Evolutionary conservation across 768 basidiomycete genomes (phyloP).

Genomic region (Leccinum arenicola): DNA sequence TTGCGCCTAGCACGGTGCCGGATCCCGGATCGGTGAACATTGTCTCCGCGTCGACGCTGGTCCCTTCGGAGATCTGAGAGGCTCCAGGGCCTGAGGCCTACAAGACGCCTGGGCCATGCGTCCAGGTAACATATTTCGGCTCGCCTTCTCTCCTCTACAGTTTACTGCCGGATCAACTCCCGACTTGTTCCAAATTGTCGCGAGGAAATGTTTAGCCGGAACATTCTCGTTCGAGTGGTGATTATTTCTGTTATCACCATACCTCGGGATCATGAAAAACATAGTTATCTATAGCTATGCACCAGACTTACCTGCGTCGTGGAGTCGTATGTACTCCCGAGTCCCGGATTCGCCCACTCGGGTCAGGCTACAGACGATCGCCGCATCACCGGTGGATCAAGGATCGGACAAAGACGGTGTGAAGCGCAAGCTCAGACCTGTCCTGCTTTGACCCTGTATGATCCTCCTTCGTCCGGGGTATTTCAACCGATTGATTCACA

Average conservation of each 20-base stretch:
- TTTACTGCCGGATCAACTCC: neutral
- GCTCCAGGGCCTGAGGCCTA: no score
- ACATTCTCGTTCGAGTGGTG: neutral
- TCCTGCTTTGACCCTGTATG: neutral
- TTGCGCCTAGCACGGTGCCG: neutral
- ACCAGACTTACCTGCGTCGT: neutral
- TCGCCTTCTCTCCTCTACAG: neutral
- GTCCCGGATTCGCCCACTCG: neutral
- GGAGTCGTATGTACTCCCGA: neutral
- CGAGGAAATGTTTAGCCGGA: neutral
- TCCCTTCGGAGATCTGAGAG: neutral
- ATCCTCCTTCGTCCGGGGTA: neutral
- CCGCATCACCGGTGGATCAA: neutral
- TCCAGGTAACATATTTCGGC: neutral
- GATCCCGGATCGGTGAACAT: neutral
- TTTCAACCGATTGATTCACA: neutral
- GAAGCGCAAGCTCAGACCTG: neutral
- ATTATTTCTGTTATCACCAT: neutral
- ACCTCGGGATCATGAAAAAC: neutral
- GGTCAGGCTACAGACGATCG: neutral
- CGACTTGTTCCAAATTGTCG: neutral
- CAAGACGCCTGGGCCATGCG: neutral
- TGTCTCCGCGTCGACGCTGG: neutral
- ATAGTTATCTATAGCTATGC: neutral
- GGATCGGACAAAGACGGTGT: neutral